Conservation (phyloP, 176 grass and related monocot species). For the Cymbopogon citratus region DNA sequence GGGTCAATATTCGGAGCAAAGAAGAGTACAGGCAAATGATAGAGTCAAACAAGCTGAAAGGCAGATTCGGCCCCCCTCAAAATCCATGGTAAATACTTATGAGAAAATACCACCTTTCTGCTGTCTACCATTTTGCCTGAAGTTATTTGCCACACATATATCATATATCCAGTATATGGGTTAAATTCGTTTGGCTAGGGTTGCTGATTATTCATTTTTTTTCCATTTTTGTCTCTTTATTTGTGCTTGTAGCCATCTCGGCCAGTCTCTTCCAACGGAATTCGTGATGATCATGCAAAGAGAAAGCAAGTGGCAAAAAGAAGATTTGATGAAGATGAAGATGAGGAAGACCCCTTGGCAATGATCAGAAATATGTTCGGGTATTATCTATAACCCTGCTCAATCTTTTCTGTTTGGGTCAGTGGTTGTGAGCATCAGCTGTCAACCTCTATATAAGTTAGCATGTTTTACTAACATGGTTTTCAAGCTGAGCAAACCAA, state of each 20-base stretch:
- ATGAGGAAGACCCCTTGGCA: conserved; percentile 49
- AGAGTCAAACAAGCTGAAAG: conserved; percentile 39
- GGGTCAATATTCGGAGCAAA: conserved; percentile 45
- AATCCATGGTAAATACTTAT: conserved; percentile 49
- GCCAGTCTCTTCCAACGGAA: conserved; percentile 36
- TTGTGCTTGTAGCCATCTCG: conserved; percentile 40
- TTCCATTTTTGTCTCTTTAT: neutral
- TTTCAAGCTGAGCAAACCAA: neutral
- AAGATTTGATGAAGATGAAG: conserved; percentile 68
- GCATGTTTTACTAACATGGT: neutral
- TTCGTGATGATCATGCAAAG: conserved; percentile 40
- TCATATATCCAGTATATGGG: too few relatives aligned
- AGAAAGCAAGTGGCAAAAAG: conserved; percentile 42
- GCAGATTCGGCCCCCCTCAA: conserved; percentile 36
- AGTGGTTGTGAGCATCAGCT: neutral
- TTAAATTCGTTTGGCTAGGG: too few relatives aligned
- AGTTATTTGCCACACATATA: too few relatives aligned
- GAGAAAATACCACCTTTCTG: neutral
- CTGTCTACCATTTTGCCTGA: neutral
- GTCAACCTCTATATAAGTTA: neutral
- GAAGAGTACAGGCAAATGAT: conserved; percentile 45
- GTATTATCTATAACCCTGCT: conserved; percentile 38
- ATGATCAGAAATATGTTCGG: conserved; percentile 76
- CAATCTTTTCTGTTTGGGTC: neutral
- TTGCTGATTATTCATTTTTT: neutral